Evolutionary conservation across 768 basidiomycete genomes (phyloP).

Genomic region (Daedalea quercina): DNA sequence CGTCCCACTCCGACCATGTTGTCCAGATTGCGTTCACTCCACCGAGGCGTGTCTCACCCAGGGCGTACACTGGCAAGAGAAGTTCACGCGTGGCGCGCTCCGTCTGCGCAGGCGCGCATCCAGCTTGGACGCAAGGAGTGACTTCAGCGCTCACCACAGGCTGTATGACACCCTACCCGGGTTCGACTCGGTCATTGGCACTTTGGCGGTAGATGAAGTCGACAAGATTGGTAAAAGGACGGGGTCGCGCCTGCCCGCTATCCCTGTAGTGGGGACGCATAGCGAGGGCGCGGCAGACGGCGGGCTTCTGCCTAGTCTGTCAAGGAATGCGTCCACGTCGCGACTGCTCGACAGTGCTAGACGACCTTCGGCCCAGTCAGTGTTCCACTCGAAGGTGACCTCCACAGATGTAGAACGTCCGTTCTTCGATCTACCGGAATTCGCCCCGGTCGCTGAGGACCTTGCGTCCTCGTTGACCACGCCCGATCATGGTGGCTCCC

Average conservation of each 20-base stretch:
- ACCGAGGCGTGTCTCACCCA: slow-evolving; percentile 50
- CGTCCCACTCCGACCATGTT: slow-evolving; percentile 68
- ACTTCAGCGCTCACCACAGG: slow-evolving; percentile 12
- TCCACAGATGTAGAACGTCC: background rate
- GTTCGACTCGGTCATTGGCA: slow-evolving; percentile 25
- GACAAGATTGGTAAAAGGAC: slow-evolving; percentile 24
- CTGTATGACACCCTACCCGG: slow-evolving; percentile 15
- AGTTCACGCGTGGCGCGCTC: slow-evolving; percentile 56
- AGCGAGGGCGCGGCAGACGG: background rate
- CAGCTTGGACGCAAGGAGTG: slow-evolving; percentile 13
- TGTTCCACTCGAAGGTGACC: slow-evolving; percentile 4
- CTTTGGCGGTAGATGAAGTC: slow-evolving; percentile 50
- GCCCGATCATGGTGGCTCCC: background rate
- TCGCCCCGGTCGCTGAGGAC: background rate
- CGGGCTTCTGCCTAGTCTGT: background rate
- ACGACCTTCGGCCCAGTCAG: slow-evolving; percentile 4
- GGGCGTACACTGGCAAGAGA: slow-evolving; percentile 56
- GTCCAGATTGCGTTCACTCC: slow-evolving; percentile 50
- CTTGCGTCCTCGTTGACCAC: background rate
- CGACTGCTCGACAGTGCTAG: background rate
- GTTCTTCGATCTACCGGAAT: background rate
- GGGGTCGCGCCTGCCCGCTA: background rate
- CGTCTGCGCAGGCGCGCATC: slow-evolving; percentile 40
- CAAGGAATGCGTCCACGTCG: background rate
- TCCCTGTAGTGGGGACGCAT: background rate